Base-by-base conservation (phyloP, 352 stramenopile genomes). In the Phytophthora aleatoria region DNA sequence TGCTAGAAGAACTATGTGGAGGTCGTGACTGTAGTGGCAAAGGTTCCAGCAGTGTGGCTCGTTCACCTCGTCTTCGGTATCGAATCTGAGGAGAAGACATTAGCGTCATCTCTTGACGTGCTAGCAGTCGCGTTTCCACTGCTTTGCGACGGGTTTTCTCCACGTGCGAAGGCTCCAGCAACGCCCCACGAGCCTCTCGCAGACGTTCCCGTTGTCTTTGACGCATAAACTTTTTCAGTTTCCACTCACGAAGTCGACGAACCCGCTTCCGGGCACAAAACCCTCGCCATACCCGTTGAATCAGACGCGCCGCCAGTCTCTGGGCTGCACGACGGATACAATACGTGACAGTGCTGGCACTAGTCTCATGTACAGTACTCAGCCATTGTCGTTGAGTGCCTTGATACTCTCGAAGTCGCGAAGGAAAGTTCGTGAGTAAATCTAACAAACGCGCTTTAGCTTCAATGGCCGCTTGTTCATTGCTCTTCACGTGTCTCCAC, bases 201-300 rank as follows among this genome's bases (percentile, higher is more conserved):
- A 84, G 48, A 0, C 76, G 74, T 38, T 77, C 70, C 1, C 67
- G 72, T 45, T 87, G 67, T 48, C 67, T 30, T 28, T 62, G 60
- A 2, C 69, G 67, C 33, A 69, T n/a, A 26, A 53, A 45, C 15
- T 55, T 72, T 50, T 55, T 73, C 28, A 54, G 53, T 13, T 65
- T 73, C 57, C 52, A 73, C 1, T 72, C 52, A 1, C 67, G 57
- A n/a, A 84, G 13, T 1, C 50, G 57, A 35, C 61, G 54, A 35
- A 74, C 72, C 0, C 66, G 59, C 4, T 61, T 30, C 11, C 78
- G 73, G 9, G 67, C 74, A 26, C 67, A 66, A 57, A 82, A 72
- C 1, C 78, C 78, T n/a, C 78, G 69, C 81, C 81, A 90, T 16
- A 87, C 74, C 6, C 81, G 74, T 62, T 90, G 81, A 9, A 90